Percentiles rank a stretch among this genome's conserved stretches.
Evolutionary conservation across 192 early-diverging fungal species (phyloP).

Genomic region (Umbelopsis sp.): DNA sequence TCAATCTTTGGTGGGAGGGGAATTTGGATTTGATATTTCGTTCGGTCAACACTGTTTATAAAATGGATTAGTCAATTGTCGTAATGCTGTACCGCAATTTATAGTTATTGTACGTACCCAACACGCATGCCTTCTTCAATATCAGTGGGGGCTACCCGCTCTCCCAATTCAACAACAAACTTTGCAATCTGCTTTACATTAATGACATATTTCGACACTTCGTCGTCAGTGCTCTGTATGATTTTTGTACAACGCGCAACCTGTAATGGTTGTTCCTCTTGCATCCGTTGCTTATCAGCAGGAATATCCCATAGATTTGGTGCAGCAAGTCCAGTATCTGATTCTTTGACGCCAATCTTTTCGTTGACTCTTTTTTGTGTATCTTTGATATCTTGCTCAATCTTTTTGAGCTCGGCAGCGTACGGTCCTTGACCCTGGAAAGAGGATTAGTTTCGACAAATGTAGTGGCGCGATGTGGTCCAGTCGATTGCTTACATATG

Average conservation of each 20-base stretch:
- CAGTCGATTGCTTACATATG: slow-evolving; percentile 68
- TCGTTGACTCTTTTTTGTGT: slow-evolving; percentile 98
- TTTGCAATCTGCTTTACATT: slow-evolving; percentile 99
- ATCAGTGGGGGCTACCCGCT: slow-evolving; percentile 97
- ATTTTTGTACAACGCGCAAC: slow-evolving; percentile 99
- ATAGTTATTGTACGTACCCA: slow-evolving; percentile 57
- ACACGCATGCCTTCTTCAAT: slow-evolving; percentile 99
- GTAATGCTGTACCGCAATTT: too few relatives aligned
- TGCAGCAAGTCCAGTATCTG: slow-evolving; percentile 96
- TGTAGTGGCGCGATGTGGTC: neutral
- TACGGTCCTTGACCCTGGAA: slow-evolving; percentile 96
- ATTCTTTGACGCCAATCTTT: slow-evolving; percentile 98
- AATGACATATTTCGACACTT: slow-evolving; percentile 96
- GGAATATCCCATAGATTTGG: slow-evolving; percentile 99
- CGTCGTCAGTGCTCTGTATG: slow-evolving; percentile 88
- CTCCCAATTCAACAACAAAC: slow-evolving; percentile 96
- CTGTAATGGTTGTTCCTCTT: slow-evolving; percentile 92
- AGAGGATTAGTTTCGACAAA: neutral
- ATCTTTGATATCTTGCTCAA: slow-evolving; percentile 96
- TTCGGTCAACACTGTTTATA: slow-evolving; percentile 86
- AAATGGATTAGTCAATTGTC: neutral
- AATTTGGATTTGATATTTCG: slow-evolving; percentile 99
- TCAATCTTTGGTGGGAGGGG: slow-evolving; percentile 99
- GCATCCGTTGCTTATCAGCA: slow-evolving; percentile 97
- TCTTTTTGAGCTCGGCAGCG: slow-evolving; percentile 90